Conservation (phyloP, 1,284 basidiomycete genomes). For the Microstroma glucosiphilum region DNA sequence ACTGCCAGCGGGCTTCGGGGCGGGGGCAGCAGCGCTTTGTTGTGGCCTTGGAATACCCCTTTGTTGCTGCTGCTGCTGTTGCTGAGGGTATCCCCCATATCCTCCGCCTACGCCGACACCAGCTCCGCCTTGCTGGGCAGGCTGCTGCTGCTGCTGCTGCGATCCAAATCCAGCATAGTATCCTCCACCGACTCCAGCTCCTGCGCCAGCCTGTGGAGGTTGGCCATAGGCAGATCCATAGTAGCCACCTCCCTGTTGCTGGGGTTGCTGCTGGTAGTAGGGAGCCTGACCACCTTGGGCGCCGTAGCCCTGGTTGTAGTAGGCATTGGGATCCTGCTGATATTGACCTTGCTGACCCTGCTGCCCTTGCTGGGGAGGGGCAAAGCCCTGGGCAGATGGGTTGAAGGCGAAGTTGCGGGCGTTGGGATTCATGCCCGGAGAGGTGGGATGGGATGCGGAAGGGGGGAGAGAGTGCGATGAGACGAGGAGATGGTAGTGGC, state of each 20-base stretch:
- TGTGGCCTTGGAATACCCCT: neutral
- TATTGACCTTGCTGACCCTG: conserved; percentile 23
- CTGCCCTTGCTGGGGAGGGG: conserved; percentile 33
- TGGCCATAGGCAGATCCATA: conserved; percentile 7
- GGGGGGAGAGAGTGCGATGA: neutral
- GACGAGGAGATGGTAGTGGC: too few relatives aligned
- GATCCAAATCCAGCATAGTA: conserved; percentile 15
- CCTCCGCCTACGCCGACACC: too few relatives aligned
- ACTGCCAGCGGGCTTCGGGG: neutral
- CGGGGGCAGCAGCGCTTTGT: neutral
- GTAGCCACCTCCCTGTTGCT: conserved; percentile 16
- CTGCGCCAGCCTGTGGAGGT: conserved; percentile 9
- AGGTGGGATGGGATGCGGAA: neutral
- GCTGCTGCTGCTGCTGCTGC: conserved; percentile 9
- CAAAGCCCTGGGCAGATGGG: conserved; percentile 45
- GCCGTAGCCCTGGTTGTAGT: conserved; percentile 13
- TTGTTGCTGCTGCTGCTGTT: conserved; percentile 2
- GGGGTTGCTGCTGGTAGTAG: conserved; percentile 30
- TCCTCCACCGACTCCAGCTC: neutral
- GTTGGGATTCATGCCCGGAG: conserved; percentile 46
- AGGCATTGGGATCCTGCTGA: neutral
- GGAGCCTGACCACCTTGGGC: conserved; percentile 15
- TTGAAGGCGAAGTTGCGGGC: conserved; percentile 48
- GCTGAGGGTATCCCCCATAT: conserved; percentile 7
- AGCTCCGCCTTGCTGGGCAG: neutral